These are phyloP conservation scores for Cryoendolithus antarcticus DNA, from an alignment of 2,329 filamentous ascomycete species.

Conservation along the genomic window DNA sequence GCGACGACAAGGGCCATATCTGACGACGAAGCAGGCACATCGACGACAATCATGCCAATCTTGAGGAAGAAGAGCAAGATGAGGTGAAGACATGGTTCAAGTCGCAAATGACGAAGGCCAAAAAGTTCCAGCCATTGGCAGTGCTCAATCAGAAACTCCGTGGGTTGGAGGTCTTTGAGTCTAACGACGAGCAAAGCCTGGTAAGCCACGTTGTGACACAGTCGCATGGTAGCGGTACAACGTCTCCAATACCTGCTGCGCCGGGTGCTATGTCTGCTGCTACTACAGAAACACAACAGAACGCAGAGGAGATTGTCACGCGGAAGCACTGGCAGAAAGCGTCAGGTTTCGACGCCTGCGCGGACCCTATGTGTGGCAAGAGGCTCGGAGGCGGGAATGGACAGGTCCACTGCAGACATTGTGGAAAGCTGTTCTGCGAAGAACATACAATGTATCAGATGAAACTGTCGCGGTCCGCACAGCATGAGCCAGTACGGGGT, in stretches of 20 bases:
- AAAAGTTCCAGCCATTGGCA: constrained; percentile 81
- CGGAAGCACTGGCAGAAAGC: constrained; percentile 78
- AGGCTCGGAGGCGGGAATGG: constrained; percentile 67
- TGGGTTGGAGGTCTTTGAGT: constrained; percentile 84
- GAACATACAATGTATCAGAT: constrained; percentile 99
- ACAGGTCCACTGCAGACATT: constrained; percentile 85
- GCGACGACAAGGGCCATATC: not conserved
- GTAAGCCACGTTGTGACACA: no score
- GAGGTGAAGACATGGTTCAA: constrained; percentile 97
- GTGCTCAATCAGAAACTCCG: constrained; percentile 89
- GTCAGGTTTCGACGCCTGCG: constrained; percentile 63
- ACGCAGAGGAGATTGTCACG: constrained; percentile 84
- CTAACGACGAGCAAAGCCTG: constrained; percentile 57
- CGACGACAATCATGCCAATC: constrained; percentile 80
- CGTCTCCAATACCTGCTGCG: constrained; percentile 18
- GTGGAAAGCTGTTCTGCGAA: constrained; percentile 87
- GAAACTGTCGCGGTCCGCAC: constrained; percentile 81
- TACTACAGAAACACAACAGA: constrained; percentile 31
- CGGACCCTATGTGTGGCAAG: constrained; percentile 76
- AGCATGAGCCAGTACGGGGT: constrained; percentile 79
- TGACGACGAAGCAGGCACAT: constrained; percentile 46
- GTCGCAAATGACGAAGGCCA: constrained; percentile 84
- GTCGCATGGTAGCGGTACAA: no score
- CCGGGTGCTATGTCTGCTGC: constrained; percentile 17
- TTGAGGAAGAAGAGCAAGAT: constrained; percentile 78